Base-by-base conservation (phyloP, 768 basidiomycete genomes). In the Pleurotus cornucopiae region DNA sequence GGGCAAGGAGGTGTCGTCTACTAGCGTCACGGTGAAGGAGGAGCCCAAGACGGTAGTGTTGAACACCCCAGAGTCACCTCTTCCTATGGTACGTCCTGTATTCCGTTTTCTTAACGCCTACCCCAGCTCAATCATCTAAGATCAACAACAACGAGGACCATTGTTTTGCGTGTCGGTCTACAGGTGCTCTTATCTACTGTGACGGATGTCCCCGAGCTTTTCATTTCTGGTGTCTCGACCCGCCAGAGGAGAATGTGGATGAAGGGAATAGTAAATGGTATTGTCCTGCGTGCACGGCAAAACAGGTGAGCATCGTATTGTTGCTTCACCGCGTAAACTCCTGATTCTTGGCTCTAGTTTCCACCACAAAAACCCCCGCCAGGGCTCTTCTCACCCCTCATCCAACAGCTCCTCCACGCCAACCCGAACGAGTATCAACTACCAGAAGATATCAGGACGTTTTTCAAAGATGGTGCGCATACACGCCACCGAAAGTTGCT, bases 141-240 rank as follows among this genome's bases (percentile, higher is more conserved):
- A 67, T 79, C 52, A 74, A 74, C 49, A 14, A 54, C 63, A 91
- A 92, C 69, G 85, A 92, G 67, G 90, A 93, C 66, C 88, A 92
- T 64, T 93, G 90, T 66, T 91, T 89, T 59, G 82, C 90, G 14
- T 93, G 90, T 68, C 85, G 86, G 63, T 91, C 87, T 21, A 73
- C 74, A 61, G 96, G 96, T 47, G 83, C 89, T 44, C 79, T 98
- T 58, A 83, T 99, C 16, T 98, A 97, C 69, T 99, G 97, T 70
- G 97, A 98, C 69, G 94, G 95, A 16, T 99, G 97, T 68, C 92
- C 96, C 37, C 77, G 89, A 60, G 93, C 94, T 5, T 99, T 97
- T 70, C 97, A 99, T 72, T 85, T 98, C 58, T 87, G 89, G 82
- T 99, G 97, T 70, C 80, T 99, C 61, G 90, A 99, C 69, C 97